phyloP scores from a whole-genome alignment of 768 basidiomycete genomes.

The Kwoniella mangroviensis region DNA sequence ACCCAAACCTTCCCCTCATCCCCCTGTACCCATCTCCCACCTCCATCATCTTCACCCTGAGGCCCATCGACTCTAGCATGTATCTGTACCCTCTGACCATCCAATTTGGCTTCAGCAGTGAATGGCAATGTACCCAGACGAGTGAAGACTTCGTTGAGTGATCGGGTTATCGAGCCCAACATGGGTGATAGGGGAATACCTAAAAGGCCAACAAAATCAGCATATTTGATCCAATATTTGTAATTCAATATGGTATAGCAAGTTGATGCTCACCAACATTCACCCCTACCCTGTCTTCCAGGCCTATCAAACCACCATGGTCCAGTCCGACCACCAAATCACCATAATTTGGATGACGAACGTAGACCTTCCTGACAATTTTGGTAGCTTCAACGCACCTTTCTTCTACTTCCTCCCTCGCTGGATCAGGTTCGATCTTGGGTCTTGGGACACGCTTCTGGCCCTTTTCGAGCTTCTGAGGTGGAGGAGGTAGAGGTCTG shows the following conservation, averaged over 20 bases:
- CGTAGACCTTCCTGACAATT: constrained; percentile 70
- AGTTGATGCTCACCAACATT: constrained; percentile 66
- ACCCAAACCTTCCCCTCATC: constrained; percentile 60
- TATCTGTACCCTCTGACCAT: constrained; percentile 65
- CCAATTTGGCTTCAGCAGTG: constrained; percentile 87
- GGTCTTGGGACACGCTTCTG: constrained; percentile 54
- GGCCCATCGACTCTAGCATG: constrained; percentile 55
- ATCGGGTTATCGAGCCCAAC: constrained; percentile 82
- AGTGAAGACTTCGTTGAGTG: constrained; percentile 80
- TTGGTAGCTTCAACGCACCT: constrained; percentile 68
- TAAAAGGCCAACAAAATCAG: constrained; percentile 36
- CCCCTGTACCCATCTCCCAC: constrained; percentile 51
- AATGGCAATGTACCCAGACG: constrained; percentile 69
- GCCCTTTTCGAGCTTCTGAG: constrained; percentile 50
- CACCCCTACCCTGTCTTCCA: constrained; percentile 68
- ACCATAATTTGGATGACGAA: constrained; percentile 56
- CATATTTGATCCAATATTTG: background rate
- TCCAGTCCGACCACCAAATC: constrained; percentile 67
- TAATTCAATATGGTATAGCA: background rate
- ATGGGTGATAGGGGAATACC: constrained; percentile 85
- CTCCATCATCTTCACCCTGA: constrained; percentile 67
- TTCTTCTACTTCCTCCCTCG: constrained; percentile 53
- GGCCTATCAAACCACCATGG: constrained; percentile 64
- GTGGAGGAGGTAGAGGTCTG: constrained; percentile 40
- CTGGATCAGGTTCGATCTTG: constrained; percentile 52